phyloP scores from a whole-genome alignment of 225 moss, liverwort and hornwort genomes.

The Physcomitrellopsis africana region DNA sequence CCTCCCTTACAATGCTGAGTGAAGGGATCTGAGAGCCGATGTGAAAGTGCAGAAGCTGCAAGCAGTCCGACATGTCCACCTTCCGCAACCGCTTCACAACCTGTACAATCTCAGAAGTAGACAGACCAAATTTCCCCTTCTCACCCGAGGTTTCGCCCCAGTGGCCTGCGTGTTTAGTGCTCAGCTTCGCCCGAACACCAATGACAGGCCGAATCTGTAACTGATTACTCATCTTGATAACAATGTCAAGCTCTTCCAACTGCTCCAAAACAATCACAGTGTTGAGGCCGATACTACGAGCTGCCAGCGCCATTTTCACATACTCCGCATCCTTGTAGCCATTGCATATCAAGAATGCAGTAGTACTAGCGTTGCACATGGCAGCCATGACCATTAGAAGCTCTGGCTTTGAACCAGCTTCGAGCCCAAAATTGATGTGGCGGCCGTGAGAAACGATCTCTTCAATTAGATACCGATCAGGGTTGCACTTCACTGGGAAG shows the following conservation, averaged over 20 bases:
- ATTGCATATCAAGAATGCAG: slow-evolving; percentile 90
- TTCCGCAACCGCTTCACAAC: slow-evolving; percentile 70
- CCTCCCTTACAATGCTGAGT: slow-evolving; percentile 74
- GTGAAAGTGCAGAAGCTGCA: slow-evolving; percentile 90
- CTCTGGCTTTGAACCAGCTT: slow-evolving; percentile 92
- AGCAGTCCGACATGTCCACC: slow-evolving; percentile 62
- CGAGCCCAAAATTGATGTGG: slow-evolving; percentile 77
- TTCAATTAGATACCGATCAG: slow-evolving; percentile 79
- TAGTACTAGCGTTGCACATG: slow-evolving; percentile 62
- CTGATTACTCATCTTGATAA: slow-evolving; percentile 60
- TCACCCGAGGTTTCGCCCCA: slow-evolving; percentile 97
- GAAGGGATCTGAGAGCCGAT: slow-evolving; percentile 97
- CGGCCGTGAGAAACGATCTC: slow-evolving; percentile 79
- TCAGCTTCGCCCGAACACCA: slow-evolving; percentile 83
- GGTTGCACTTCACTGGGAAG: slow-evolving; percentile 92
- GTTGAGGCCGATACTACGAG: slow-evolving; percentile 64
- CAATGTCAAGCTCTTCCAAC: slow-evolving; percentile 76
- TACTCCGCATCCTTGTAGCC: slow-evolving; percentile 94
- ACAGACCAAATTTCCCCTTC: slow-evolving; percentile 88
- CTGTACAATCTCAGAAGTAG: slow-evolving; percentile 69
- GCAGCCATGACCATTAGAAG: slow-evolving; percentile 77
- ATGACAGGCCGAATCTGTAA: slow-evolving; percentile 71
- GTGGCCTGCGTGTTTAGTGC: slow-evolving; percentile 89
- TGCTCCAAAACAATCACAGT: slow-evolving; percentile 91
- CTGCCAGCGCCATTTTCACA: slow-evolving; percentile 71